A percentile compares a stretch with the other conserved stretches of the same genome.
These are phyloP conservation scores for Acarospora socialis DNA, from an alignment of 2,329 filamentous ascomycete species.

Conservation along the genomic window DNA sequence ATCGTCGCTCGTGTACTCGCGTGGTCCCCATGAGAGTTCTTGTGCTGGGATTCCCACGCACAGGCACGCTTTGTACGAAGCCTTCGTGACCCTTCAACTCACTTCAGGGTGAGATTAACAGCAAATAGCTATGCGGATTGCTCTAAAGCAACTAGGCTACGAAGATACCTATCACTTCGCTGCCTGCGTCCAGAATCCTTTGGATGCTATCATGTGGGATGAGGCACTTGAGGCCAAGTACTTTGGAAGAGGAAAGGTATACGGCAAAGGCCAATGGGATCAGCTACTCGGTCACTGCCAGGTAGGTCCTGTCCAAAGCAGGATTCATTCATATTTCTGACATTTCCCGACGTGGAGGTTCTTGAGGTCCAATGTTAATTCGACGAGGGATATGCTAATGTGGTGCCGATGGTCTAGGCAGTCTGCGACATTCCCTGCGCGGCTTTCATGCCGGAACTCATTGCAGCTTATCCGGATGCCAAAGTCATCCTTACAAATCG, in stretches of 20 bases:
- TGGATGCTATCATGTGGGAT: no score
- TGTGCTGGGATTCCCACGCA: conserved; percentile 53
- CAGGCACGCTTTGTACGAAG: conserved; percentile 52
- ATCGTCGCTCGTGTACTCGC: conserved; percentile 49
- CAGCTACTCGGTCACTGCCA: conserved; percentile 5
- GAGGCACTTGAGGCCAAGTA: no score
- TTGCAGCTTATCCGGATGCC: conserved; percentile 57
- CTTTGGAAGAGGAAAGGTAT: no score
- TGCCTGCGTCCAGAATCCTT: conserved; percentile 1
- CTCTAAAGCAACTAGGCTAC: no score
- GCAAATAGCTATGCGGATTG: no score
- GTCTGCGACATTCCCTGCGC: conserved; percentile 57
- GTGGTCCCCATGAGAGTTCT: conserved; percentile 60
- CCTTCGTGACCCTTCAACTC: not conserved
- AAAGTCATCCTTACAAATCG: conserved; percentile 56
- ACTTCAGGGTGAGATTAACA: not conserved
- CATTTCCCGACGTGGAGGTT: no score
- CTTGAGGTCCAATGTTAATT: no score
- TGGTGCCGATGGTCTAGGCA: conserved; percentile 26
- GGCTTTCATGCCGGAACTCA: conserved; percentile 54
- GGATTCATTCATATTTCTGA: not conserved
- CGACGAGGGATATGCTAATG: conserved; percentile 8
- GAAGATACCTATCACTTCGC: no score
- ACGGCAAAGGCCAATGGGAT: not conserved
- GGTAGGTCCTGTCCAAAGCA: conserved; percentile 3